phyloP scores from a whole-genome alignment of 1,284 basidiomycete genomes.

The Cutaneotrichosporon mucoides region DNA sequence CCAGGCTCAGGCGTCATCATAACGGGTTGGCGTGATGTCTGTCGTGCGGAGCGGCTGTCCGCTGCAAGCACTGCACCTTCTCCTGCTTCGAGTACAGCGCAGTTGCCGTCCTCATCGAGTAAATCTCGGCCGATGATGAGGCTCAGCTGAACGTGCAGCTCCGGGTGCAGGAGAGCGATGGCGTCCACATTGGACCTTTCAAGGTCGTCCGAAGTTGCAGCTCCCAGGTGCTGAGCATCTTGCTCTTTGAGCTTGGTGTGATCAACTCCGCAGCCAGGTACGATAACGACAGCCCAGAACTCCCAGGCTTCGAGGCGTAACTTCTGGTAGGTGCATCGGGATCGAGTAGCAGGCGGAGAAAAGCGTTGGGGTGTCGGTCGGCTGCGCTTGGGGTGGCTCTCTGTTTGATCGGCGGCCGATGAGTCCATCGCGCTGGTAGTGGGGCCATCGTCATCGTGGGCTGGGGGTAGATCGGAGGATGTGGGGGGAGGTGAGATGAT shows the following conservation, averaged over 20 bases:
- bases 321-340: slow-evolving; percentile 37
- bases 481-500: not conserved
- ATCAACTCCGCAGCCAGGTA: slow-evolving; percentile 32
- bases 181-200: slow-evolving; percentile 13
- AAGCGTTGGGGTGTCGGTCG: too few relatives aligned
- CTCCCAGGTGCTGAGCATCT: slow-evolving; percentile 1
- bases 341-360: slow-evolving; percentile 20
- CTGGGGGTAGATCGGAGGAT: not conserved
- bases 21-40: not conserved
- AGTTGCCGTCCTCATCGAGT: slow-evolving; percentile 32
- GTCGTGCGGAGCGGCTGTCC: not conserved
- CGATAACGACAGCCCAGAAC: slow-evolving; percentile 28
- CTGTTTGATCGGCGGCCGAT: too few relatives aligned
- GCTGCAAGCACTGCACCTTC: slow-evolving; percentile 2
- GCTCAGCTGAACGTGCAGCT: slow-evolving; percentile 26
- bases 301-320: slow-evolving; percentile 24
- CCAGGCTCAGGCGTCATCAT: not conserved
- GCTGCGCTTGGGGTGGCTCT: too few relatives aligned
- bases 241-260: slow-evolving; percentile 22
- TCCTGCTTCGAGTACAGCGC: slow-evolving; percentile 28
- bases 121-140: slow-evolving; percentile 33
- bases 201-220: not conserved
- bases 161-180: slow-evolving; percentile 24
- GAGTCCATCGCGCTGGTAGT: too few relatives aligned
- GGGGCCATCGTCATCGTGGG: not conserved